Percentiles rank a stretch among this genome's conserved stretches.
Conservation (phyloP, 331 rosid species). For the Rosa hybrid region DNA sequence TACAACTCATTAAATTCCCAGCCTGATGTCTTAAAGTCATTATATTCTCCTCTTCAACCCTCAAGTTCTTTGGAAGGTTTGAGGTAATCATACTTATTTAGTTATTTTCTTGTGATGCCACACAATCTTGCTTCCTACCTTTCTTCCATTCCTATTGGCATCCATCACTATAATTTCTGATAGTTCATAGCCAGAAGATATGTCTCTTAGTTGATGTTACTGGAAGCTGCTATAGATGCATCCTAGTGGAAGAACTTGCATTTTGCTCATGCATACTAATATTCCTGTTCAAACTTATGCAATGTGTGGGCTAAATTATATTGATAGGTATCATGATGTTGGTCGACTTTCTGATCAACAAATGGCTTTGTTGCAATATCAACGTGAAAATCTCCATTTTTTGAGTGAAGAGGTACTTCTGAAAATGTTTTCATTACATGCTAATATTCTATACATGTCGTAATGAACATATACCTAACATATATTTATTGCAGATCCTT, state of each 20-base stretch:
- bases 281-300: slow-evolving; percentile 16
- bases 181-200: neutral
- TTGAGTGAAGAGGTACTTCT: slow-evolving; percentile 87
- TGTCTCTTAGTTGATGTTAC: slow-evolving; percentile 2
- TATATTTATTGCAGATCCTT: slow-evolving; percentile 63
- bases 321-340: slow-evolving; percentile 77
- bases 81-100: slow-evolving; percentile 55
- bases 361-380: slow-evolving; percentile 99
- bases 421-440: slow-evolving; percentile 26
- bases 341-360: slow-evolving; percentile 98
- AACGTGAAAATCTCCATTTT: slow-evolving; percentile 97
- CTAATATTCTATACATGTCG: neutral
- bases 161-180: neutral
- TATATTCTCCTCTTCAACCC: slow-evolving; percentile 97
- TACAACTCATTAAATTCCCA: slow-evolving; percentile 94
- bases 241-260: slow-evolving; percentile 7
- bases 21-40: slow-evolving; percentile 93
- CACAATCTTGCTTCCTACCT: neutral
- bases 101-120: slow-evolving; percentile 4
- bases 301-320: slow-evolving; percentile 10
- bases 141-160: neutral
- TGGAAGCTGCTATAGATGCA: neutral
- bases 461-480: neutral
- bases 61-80: slow-evolving; percentile 95
- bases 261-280: neutral